Evolutionary conservation across 176 grass and related monocot genomes (phyloP).

Genomic region (Miscanthus lutarioriparius): DNA sequence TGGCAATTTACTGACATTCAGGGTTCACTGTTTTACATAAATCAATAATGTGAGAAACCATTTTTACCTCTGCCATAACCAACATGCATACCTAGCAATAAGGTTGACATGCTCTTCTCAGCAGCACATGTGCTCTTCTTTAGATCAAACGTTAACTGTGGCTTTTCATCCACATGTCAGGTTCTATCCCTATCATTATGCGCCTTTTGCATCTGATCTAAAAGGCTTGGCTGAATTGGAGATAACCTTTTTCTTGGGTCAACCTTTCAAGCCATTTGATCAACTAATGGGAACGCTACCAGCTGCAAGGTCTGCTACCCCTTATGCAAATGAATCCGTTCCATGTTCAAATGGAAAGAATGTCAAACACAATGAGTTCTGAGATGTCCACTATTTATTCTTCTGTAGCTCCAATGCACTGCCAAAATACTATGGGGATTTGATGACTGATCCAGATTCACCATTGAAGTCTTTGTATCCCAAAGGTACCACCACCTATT

Average conservation of each 20-base stretch:
- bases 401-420: constrained; percentile 86
- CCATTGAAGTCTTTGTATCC: constrained; percentile 92
- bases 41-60: neutral
- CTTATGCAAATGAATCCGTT: constrained; percentile 27
- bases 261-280: constrained; percentile 99
- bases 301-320: constrained; percentile 75
- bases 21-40: neutral
- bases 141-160: constrained; percentile 15
- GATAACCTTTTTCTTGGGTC: constrained; percentile 99
- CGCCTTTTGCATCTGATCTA: constrained; percentile 92
- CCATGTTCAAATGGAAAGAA: constrained; percentile 7
- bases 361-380: constrained; percentile 25
- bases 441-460: constrained; percentile 81
- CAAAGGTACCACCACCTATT: constrained; percentile 58
- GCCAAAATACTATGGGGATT: constrained; percentile 75
- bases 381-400: constrained; percentile 41
- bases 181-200: constrained; percentile 99
- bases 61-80: constrained; percentile 21
- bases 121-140: constrained; percentile 22
- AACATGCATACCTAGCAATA: neutral
- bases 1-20: neutral
- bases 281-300: constrained; percentile 99
- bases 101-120: neutral
- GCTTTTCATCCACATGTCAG: constrained; percentile 40
- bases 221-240: constrained; percentile 87